Base-by-base conservation (phyloP, 257 asterid genomes). In the Gardenia jasminoides region DNA sequence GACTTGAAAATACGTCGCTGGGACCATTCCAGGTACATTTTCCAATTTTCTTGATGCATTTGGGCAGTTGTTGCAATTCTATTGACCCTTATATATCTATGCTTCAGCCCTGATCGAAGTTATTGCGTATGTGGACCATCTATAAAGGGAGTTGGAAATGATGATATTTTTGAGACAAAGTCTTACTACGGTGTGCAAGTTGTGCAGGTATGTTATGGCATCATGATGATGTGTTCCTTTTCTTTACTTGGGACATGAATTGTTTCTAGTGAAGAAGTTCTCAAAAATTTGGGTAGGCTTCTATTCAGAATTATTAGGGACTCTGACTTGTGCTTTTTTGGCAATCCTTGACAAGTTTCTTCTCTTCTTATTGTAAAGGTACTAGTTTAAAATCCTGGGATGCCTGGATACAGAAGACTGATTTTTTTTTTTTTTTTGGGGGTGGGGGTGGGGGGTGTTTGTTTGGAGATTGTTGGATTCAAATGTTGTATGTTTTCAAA, bases 1-100 rank as follows among this genome's bases (percentile, higher is more conserved):
- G 99, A 96, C 89, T 87, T 96, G 89, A 96, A 88, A 84, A 90
- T 96, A 78, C 99, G 99, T 31, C 92, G 97, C 52, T 96, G 99
- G 99, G 95, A 96, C 80, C 99, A 96, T 82, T 90, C 91, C 86
- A 93, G 98, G 99, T 93, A 78, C 16, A 17, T 76, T 43, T 39
- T 66, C 30, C 24, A 7, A 15, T 28, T 19, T 39, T 12, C 16
- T 41, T 10, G 28, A 24, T 81, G 68, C 22, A 2, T 74, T 73
- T 54, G 56, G 62, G 30, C 52, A 17, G 16, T 30, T 6, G 16
- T 54, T 75, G 70, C 67, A 12, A 20, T 44, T 69, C 65, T 81
- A 76, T 76, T 82, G 81, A 76, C 81, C 50, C 39, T 76, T 69
- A 11, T 75, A 47, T 78, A 75, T 61, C 4, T 80, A 52, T 79